Conservation (phyloP, 345 rosid genomes). For the Ricinus communis region DNA sequence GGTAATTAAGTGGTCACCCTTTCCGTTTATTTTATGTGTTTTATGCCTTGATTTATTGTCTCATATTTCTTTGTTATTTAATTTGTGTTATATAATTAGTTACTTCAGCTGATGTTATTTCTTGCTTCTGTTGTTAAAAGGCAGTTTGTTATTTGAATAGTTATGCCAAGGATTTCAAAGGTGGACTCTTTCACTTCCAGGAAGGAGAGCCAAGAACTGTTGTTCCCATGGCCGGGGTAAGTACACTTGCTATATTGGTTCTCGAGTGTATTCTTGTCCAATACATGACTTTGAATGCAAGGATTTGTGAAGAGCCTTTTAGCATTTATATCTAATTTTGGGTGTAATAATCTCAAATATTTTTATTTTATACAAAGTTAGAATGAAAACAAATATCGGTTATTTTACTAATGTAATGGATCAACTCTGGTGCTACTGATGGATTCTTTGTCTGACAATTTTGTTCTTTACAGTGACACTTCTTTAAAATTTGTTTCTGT, state of each 20-base stretch:
- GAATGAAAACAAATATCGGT: not conserved
- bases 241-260: slow-evolving; percentile 12
- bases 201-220: slow-evolving; percentile 66
- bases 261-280: not conserved
- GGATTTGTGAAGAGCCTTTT: not conserved
- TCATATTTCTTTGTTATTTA: not conserved
- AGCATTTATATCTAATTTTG: not conserved
- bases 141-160: slow-evolving; percentile 94
- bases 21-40: not conserved
- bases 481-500: not conserved
- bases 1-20: slow-evolving; percentile 31
- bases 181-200: slow-evolving; percentile 83
- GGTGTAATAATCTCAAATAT: not conserved
- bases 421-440: not conserved
- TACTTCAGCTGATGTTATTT: slow-evolving; percentile 18
- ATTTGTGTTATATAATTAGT: not conserved
- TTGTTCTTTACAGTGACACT: not conserved
- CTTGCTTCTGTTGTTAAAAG: slow-evolving; percentile 38
- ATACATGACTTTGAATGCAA: not conserved
- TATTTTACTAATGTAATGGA: not conserved
- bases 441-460: not conserved
- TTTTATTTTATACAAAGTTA: not conserved
- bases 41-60: not conserved
- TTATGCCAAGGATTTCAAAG: slow-evolving; percentile 63
- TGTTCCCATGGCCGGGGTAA: slow-evolving; percentile 74